Percentiles rank a stretch among this genome's conserved stretches.
phyloP scores from a whole-genome alignment of 768 basidiomycete species.

The Mycena latifolia region DNA sequence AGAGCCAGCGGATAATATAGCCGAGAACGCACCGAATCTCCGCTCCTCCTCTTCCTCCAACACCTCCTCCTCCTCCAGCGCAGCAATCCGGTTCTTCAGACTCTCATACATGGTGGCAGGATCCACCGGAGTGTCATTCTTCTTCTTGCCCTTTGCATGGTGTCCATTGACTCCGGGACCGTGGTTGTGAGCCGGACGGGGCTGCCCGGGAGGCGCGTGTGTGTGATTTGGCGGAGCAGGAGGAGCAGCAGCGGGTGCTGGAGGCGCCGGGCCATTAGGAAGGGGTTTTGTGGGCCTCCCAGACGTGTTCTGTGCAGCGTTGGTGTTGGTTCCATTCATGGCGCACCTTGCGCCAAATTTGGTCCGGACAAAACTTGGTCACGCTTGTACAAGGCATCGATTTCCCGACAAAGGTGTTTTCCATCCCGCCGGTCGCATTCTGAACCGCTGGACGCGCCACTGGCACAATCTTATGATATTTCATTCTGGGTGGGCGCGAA shows the following conservation, averaged over 20 bases:
- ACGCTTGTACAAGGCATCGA: background rate
- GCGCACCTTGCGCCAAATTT: slow-evolving; percentile 32
- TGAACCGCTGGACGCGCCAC: background rate
- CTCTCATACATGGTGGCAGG: slow-evolving; percentile 91
- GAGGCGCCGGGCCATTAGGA: slow-evolving; percentile 70
- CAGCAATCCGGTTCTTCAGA: slow-evolving; percentile 89
- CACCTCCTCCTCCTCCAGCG: slow-evolving; percentile 89
- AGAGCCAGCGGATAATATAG: slow-evolving; percentile 32
- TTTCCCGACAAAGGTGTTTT: background rate
- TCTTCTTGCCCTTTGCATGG: slow-evolving; percentile 77
- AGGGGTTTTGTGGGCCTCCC: slow-evolving; percentile 62
- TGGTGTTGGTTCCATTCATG: slow-evolving; percentile 64
- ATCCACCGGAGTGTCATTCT: slow-evolving; percentile 79
- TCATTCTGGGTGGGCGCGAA: background rate
- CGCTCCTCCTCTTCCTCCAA: slow-evolving; percentile 90
- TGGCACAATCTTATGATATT: background rate
- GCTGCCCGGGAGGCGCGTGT: slow-evolving; percentile 44
- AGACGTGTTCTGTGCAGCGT: slow-evolving; percentile 50
- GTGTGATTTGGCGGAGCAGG: slow-evolving; percentile 65
- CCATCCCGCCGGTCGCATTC: background rate
- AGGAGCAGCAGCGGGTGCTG: slow-evolving; percentile 69
- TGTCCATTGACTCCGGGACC: slow-evolving; percentile 58
- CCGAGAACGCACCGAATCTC: slow-evolving; percentile 70
- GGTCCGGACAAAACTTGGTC: slow-evolving; percentile 18
- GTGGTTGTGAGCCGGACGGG: slow-evolving; percentile 45